Evolutionary conservation across 2,329 filamentous ascomycete genomes (phyloP), one percentile per base, ranked within the genome.

Genomic region (Capronia americana): DNA sequence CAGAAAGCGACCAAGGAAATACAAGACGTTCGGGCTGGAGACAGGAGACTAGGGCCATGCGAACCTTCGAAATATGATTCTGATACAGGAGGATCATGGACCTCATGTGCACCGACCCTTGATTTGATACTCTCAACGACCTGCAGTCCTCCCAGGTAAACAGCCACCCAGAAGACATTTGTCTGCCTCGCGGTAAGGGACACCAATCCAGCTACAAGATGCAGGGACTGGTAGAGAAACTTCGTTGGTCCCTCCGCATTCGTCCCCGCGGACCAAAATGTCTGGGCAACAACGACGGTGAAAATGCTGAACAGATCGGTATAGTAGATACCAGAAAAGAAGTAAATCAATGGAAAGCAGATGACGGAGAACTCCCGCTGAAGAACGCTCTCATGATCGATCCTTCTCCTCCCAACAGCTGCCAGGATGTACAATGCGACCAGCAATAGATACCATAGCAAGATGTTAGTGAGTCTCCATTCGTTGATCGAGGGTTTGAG

Each of bases 261-360:
- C 17, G 51, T 41, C 8, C 67, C 63, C 14, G 72, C 67, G 23
- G 66, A 57, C 82, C 26, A 74, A 67, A 4, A 88, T 77, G 67
- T 86, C 74, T 93, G 95, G 0, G 88, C 87, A 1, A 87, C 76
- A 8, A 97, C 79, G 0, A 97, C 92, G 1, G 88, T 84, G 7
- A 91, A 82, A 0, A 93, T 91, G 0, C 94, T 96, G 58, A 91
- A 84, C 2, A 97, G 86, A 77, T 99, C 95, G 0, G 95, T 99
- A 77, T 99, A 99, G 78, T 96, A 99, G 7, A 99, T 82, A 0
- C 88, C 93, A 0, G 92, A 95, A 78, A 99, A 99, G 84, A 99
- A 99, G 83, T 97, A 97, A 0, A 99, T 77, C 0, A 93, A 87
- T 0, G 95, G 95, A 69, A 98, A 97, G 0, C 97, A 82, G 20